Conservation (phyloP, 345 rosid genomes). For the Bretschneidera sinensis region DNA sequence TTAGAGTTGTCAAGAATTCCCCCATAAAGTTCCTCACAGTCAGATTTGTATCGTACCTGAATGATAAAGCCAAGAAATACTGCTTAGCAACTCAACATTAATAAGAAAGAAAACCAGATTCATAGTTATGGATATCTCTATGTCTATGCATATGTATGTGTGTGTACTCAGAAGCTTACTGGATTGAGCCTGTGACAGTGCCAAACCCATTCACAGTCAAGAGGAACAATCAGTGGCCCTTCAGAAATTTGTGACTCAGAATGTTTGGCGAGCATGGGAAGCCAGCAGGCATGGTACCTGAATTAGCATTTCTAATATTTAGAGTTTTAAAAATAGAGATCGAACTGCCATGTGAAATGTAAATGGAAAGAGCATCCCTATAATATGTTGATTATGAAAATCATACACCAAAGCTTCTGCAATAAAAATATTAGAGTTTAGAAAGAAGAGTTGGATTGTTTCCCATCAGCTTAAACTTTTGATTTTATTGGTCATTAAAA, state of each 20-base stretch:
- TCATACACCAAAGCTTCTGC: not conserved
- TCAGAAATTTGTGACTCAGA: conserved; percentile 40
- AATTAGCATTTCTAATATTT: conserved; percentile 15
- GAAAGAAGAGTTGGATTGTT: too few species aligned
- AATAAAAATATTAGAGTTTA: too few species aligned
- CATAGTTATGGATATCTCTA: not conserved
- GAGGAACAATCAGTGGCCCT: conserved; percentile 77
- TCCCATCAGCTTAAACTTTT: too few species aligned
- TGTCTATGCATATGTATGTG: not conserved
- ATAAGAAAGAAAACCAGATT: not conserved
- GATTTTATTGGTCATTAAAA: too few species aligned
- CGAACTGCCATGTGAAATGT: not conserved
- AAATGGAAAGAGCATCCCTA: too few species aligned
- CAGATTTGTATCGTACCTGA: conserved; percentile 75
- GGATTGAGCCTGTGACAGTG: conserved; percentile 98
- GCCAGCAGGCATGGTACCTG: conserved; percentile 94
- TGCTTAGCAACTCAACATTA: conserved; percentile 5
- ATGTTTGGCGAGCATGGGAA: conserved; percentile 80
- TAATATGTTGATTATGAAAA: not conserved
- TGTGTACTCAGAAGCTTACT: conserved; percentile 34
- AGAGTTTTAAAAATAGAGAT: not conserved
- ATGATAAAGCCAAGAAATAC: conserved; percentile 18
- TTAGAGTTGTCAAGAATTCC: conserved; percentile 51
- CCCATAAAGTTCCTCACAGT: conserved; percentile 75
- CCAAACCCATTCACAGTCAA: conserved; percentile 99